These are phyloP conservation scores for Tuber indicum DNA, from an alignment of 495 filamentous ascomycete species.

Conservation along the genomic window DNA sequence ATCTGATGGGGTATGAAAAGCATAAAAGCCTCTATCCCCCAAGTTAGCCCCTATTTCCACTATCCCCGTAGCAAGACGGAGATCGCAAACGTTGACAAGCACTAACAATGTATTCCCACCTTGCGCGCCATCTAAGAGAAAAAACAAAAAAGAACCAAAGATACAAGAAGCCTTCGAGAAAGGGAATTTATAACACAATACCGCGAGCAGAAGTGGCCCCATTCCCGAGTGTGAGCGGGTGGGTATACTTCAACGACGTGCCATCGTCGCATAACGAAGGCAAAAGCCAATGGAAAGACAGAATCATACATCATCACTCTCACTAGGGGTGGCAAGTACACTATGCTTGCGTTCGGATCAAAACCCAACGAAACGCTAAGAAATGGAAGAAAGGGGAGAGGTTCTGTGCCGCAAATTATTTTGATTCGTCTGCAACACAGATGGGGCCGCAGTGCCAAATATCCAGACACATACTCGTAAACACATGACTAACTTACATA, in stretches of 20 bases:
- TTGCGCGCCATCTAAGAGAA: not conserved
- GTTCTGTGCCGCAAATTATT: not conserved
- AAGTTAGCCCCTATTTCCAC: not conserved
- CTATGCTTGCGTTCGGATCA: not conserved
- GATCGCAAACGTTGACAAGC: not conserved
- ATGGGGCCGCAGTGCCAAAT: not conserved
- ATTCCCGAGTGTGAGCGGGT: not conserved
- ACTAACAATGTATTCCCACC: not conserved
- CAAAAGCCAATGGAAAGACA: not conserved
- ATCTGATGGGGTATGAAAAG: not conserved
- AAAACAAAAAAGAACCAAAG: not conserved
- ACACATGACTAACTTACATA: too few species aligned
- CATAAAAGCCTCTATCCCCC: not conserved
- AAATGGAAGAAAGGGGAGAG: not conserved
- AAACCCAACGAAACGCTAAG: not conserved
- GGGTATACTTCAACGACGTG: not conserved
- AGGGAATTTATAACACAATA: not conserved
- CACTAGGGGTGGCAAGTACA: not conserved
- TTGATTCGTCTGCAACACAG: not conserved
- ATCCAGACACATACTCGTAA: not conserved
- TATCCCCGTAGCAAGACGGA: not conserved
- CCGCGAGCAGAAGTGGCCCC: not conserved
- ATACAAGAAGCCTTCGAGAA: not conserved
- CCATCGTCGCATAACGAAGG: not conserved
- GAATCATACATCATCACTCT: conserved; percentile 1